Conservation (phyloP, 129 eudicot species). For the Chrysanthemum lavandulifolium region DNA sequence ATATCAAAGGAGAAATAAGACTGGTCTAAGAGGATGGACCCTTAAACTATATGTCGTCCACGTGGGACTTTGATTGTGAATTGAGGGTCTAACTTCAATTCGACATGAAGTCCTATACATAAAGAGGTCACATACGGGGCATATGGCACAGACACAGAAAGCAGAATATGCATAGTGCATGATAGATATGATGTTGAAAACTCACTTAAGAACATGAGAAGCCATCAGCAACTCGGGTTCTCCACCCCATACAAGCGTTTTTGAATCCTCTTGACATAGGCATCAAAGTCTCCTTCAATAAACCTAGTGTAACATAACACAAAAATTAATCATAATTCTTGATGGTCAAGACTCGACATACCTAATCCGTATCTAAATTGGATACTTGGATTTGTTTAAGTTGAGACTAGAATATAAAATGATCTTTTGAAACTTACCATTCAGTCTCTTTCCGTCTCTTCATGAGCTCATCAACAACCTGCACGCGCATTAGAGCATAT, state of each 20-base stretch:
- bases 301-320: constrained; percentile 44
- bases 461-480: constrained; percentile 49
- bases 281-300: constrained; percentile 78
- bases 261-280: constrained; percentile 56
- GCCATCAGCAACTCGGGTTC: constrained; percentile 84
- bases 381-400: not conserved
- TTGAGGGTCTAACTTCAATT: not conserved
- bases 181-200: not conserved
- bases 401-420: not conserved
- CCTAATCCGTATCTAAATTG: not conserved
- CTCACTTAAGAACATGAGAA: constrained; percentile 77
- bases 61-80: not conserved
- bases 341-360: not conserved
- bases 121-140: not conserved
- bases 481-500: not conserved
- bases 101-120: not conserved
- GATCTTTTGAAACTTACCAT: constrained; percentile 39
- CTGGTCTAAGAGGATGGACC: not conserved
- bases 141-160: not conserved
- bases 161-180: not conserved
- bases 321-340: too few species aligned
- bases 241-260: constrained; percentile 82
- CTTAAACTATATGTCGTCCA: too few species aligned
- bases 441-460: constrained; percentile 39
- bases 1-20: not conserved